Conservation (phyloP, 2,329 filamentous ascomycete genomes). For the Xylaria sp. region DNA sequence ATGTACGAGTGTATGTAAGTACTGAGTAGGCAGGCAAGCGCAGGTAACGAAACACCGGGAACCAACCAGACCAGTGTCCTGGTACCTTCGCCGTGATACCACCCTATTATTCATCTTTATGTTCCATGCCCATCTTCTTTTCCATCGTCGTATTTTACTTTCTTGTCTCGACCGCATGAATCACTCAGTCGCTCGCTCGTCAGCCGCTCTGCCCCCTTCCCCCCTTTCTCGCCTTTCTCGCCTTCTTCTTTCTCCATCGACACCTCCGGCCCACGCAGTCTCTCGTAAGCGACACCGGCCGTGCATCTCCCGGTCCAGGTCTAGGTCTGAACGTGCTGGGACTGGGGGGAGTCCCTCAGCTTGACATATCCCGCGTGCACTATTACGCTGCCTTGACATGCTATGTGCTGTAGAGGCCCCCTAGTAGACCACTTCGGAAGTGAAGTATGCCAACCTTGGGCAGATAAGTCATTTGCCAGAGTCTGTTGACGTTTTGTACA, state of each 20-base stretch:
- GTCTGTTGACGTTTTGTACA: slow-evolving; percentile 31
- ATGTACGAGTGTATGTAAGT: no score
- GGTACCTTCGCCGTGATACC: slow-evolving; percentile 12
- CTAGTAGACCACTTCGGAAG: slow-evolving; percentile 19
- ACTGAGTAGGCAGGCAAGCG: background rate
- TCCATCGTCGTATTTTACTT: background rate
- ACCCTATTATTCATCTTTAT: slow-evolving; percentile 1
- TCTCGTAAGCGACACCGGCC: slow-evolving; percentile 31
- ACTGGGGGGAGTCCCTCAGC: slow-evolving; percentile 28
- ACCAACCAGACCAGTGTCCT: background rate
- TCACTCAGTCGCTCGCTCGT: slow-evolving; percentile 3
- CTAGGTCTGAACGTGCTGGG: slow-evolving; percentile 20
- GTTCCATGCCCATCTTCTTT: background rate
- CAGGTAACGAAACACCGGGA: background rate
- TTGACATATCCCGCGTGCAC: slow-evolving; percentile 5
- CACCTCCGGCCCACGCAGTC: slow-evolving; percentile 25
- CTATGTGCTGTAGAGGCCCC: slow-evolving; percentile 20
- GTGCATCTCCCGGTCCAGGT: slow-evolving; percentile 9
- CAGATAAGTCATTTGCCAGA: slow-evolving; percentile 24
- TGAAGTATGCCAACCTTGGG: slow-evolving; percentile 31
- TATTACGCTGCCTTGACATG: slow-evolving; percentile 22
- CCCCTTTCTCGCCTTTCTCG: slow-evolving; percentile 14
- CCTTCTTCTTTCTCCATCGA: slow-evolving; percentile 10
- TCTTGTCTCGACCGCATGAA: slow-evolving; percentile 10
- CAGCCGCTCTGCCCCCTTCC: slow-evolving; percentile 7